Evolutionary conservation across 805 yeast genomes (phyloP), one percentile per base, ranked within the genome.

Genomic region (Wickerhamomyces bovis): DNA sequence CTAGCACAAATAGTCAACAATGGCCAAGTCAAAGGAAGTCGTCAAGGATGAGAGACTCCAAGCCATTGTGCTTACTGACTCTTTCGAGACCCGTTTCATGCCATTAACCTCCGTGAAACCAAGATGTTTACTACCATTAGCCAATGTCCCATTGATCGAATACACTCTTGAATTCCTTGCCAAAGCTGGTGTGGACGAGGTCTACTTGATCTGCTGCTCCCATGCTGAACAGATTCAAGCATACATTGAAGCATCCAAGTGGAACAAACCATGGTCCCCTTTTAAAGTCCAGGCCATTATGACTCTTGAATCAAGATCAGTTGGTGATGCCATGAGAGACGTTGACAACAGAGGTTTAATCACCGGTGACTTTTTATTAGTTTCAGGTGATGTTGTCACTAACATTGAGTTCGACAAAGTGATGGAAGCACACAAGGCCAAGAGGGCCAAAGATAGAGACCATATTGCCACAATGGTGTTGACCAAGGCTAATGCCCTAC

Each of bases 321-420:
- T 92, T 11, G 99, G 99, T 54, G 99, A 94, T 68, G 95, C 96
- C 19, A 87, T 94, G 95, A 77, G 99, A 64, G 98, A 92, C 61
- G 70, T 94, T 48, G 99, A 94, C 64, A 83, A 87, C 50, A 75
- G 96, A 56, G 97, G 97, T 6, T 70, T 92, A 47, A 87, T 94
- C 44, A 80, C 86, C 1, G 90, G 95, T 13, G 99, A 94, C 65
- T 94, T 94, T 59, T 69, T 94, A 46, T 72, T 94, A 33, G 86
- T 94, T 28, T 81, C 95, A 9, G 99, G 99, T 51, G 99, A 94
- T 64, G 95, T 92, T 18, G 88, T 94, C n/a, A 85, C 96, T 38
- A 94, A 94, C 59, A 76, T 94, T 48, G 94, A 89, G 58, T 80
- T 92, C 51, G 76, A 75, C 41, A 78, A 82, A 55, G 86, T 85